Evolutionary conservation across 2,329 filamentous ascomycete genomes (phyloP).

Genomic region (Pseudogymnoascus sp.): DNA sequence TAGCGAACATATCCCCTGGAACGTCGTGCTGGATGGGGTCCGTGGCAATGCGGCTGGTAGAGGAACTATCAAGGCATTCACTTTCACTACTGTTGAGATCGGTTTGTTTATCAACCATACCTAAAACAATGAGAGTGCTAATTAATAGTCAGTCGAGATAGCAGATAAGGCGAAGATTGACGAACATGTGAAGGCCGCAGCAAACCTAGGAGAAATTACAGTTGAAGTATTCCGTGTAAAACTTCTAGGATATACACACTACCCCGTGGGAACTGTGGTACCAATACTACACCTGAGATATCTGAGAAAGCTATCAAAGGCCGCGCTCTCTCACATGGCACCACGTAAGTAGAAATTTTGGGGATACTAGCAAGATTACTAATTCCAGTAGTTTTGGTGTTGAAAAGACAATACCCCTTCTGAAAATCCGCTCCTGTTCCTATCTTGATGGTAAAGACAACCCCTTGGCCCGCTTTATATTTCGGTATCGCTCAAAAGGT

Average conservation of each 20-base stretch:
- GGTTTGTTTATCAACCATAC: neutral
- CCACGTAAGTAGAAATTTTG: neutral
- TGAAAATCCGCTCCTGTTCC: too few relatives aligned
- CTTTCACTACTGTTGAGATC: neutral
- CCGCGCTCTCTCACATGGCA: neutral
- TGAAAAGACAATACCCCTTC: too few relatives aligned
- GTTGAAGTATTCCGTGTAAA: too few relatives aligned
- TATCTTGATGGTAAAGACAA: neutral
- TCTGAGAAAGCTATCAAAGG: neutral
- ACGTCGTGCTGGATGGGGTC: too few relatives aligned
- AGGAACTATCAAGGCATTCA: neutral
- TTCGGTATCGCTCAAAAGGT: conserved; percentile 25
- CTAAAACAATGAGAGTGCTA: neutral
- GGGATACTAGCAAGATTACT: too few relatives aligned
- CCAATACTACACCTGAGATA: too few relatives aligned
- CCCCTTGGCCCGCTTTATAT: conserved; percentile 18
- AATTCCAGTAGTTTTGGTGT: too few relatives aligned
- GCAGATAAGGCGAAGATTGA: neutral
- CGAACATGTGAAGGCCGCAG: neutral
- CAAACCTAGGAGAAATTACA: neutral
- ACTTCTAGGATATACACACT: too few relatives aligned
- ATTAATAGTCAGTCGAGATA: neutral
- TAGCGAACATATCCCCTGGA: too few relatives aligned
- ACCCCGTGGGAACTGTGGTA: too few relatives aligned
- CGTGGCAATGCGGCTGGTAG: neutral